Percentiles rank a stretch among this genome's conserved stretches.
Conservation (phyloP, 2,329 filamentous ascomycete genomes). For the Trichophyton benhamiae region DNA sequence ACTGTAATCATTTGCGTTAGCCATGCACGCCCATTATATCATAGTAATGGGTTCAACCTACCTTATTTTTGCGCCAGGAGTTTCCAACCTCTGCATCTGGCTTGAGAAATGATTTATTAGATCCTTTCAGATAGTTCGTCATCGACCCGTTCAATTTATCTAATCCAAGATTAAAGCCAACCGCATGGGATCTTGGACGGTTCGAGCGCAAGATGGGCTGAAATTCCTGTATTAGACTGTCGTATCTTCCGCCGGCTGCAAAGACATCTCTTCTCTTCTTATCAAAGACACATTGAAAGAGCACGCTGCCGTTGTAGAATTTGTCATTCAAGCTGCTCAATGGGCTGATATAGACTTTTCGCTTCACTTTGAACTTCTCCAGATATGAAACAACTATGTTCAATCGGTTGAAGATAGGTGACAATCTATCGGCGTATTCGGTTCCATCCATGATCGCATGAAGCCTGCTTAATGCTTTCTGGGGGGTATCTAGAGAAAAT, state of each 20-base stretch:
- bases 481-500: slow-evolving; percentile 50
- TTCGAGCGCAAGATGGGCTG: slow-evolving; percentile 54
- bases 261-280: slow-evolving; percentile 71
- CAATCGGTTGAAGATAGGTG: slow-evolving; percentile 59
- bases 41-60: slow-evolving; percentile 30
- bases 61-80: slow-evolving; percentile 51
- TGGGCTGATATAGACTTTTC: slow-evolving; percentile 73
- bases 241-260: slow-evolving; percentile 87
- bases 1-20: slow-evolving; percentile 36
- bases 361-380: slow-evolving; percentile 59
- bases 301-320: slow-evolving; percentile 72
- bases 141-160: slow-evolving; percentile 62
- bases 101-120: slow-evolving; percentile 49
- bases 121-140: slow-evolving; percentile 38
- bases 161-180: slow-evolving; percentile 85
- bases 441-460: slow-evolving; percentile 43
- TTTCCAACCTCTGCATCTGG: slow-evolving; percentile 53
- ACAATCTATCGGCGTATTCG: slow-evolving; percentile 39
- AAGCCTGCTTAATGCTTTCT: slow-evolving; percentile 58
- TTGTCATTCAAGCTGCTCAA: slow-evolving; percentile 81
- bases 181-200: slow-evolving; percentile 60
- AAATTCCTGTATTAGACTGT: slow-evolving; percentile 74
- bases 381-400: slow-evolving; percentile 65
- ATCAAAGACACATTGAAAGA: slow-evolving; percentile 87
- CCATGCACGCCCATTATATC: slow-evolving; percentile 6